Base-by-base conservation (phyloP, 2,329 filamentous ascomycete species). In the Periglandula ipomoeae region DNA sequence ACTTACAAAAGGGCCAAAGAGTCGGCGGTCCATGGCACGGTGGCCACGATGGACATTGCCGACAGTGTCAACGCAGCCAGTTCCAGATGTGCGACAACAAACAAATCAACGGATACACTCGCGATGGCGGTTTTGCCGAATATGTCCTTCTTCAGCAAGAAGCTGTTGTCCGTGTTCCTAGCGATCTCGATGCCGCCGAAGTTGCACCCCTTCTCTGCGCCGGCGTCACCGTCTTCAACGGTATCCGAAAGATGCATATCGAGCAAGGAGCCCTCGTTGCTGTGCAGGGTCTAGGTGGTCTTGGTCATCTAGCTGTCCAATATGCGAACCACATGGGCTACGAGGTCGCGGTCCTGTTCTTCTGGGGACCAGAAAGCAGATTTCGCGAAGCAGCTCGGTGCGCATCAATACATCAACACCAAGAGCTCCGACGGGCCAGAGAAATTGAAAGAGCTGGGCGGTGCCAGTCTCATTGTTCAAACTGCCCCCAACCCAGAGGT, bases 271-370 rank as follows among this genome's bases (percentile, higher is more conserved):
- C 65, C n/a, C 52, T 74, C 0, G 73, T 81, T 1, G 78, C 76
- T 20, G 60, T 82, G 20, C 81, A 90, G 53, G 87, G 85, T 13
- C 71, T 91, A 3, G 82, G 89, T 45, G 87, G 87, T 2, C 73
- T 90, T 0, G 87, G 87, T 2, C 87, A 91, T 63, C 64, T 91
- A 26, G 87, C 85, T 0, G 81, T 90, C 26, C 85, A 89, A 61
- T 90, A 84, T 61, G 85, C 85, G 4, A 71, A 71, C 44, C 81
- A 82, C 65, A 88, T 89, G 85, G 87, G 87, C 4, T 89, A 84
- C 65, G 75, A 79, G 50, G 79, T 87, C 5, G 79, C 80, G 2
- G 87, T 84, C 0, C 73, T 90, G 45, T n/a, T 84, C 79, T 9
- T 77, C 79, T 0, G 79, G 81, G 8, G 75, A 79, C 51, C 73